Evolutionary conservation across 306 rosid species (phyloP), one percentile per base, ranked within the genome.

Genomic region (Citrullus amarus): DNA sequence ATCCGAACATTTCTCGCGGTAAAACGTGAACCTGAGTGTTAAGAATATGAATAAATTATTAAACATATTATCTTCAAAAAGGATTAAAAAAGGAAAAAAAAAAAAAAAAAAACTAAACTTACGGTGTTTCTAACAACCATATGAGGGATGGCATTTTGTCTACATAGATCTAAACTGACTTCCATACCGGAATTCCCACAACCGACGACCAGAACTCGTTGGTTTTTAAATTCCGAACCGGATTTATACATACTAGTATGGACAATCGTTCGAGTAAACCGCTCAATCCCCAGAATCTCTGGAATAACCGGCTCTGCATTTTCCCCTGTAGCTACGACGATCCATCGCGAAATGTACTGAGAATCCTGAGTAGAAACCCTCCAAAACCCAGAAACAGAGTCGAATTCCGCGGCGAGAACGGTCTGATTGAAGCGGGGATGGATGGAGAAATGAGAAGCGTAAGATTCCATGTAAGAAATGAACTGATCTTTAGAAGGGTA

Each of bases 141-240:
- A 41, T 88, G 81, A 77, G 99, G 91, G 0, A 75, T 30, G 2
- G 99, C 99, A 85, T 88, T 88, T 89, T 91, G 53, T 43, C 97
- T 86, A 32, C 93, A 90, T 58, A 96, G 98, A 71, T 96, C 99
- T 78, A 96, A 87, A 86, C 99, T 90, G 79, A 91, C 93, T 90
- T 96, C 99, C 99, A 96, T 96, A 28, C 99, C 99, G n/a, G 99
- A 92, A 86, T 96, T 96, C 10, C 99, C 99, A 76, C 98, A 96
- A 1, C 99, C 99, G 73, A 96, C 65, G 3, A 96, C 98, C 76
- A 96, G 63, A 79, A 96, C 98, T 81, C 59, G 89, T 44, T 87
- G 79, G 84, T 85, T 88, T 38, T 36, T 84, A 16, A 90, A 91
- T 1, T 74, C 84, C 4, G 78, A 78, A 32, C 97, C 98, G 62